These are phyloP conservation scores for Blastobotrys elegans DNA, from an alignment of 1,139 yeast species.

Conservation along the genomic window DNA sequence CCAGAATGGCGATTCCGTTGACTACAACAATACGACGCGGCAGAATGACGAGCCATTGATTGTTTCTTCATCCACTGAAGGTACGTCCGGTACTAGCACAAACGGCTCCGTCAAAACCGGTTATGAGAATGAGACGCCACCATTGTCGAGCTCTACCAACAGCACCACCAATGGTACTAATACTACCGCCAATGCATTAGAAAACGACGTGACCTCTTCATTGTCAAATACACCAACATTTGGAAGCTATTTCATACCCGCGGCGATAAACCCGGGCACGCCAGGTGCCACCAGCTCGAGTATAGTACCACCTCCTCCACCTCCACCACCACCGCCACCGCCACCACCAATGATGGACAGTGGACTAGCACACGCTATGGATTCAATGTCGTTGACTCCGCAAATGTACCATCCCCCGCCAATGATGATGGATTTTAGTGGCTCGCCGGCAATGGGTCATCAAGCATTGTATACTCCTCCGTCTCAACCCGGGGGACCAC, in stretches of 20 bases:
- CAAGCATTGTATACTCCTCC: neutral
- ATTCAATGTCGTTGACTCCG: constrained; percentile 6
- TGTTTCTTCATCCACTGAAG: neutral
- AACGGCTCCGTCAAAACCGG: no score
- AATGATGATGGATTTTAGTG: constrained; percentile 4
- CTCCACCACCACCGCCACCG: neutral
- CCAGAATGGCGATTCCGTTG: neutral
- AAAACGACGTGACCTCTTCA: no score
- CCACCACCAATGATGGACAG: neutral
- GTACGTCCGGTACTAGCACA: neutral
- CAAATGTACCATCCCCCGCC: constrained; percentile 9
- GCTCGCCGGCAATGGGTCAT: constrained; percentile 7
- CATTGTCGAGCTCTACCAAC: neutral
- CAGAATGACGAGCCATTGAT: constrained; percentile 1
- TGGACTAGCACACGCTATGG: constrained; percentile 3
- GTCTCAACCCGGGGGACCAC: neutral
- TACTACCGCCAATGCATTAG: neutral
- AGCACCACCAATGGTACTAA: neutral
- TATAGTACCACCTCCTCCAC: neutral
- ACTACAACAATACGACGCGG: neutral
- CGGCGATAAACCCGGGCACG: neutral
- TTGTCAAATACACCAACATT: neutral
- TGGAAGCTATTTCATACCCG: neutral
- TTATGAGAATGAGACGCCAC: neutral
- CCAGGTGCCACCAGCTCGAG: neutral